Conservation (phyloP, 2,329 filamentous ascomycete genomes). For the Acarospora socialis region DNA sequence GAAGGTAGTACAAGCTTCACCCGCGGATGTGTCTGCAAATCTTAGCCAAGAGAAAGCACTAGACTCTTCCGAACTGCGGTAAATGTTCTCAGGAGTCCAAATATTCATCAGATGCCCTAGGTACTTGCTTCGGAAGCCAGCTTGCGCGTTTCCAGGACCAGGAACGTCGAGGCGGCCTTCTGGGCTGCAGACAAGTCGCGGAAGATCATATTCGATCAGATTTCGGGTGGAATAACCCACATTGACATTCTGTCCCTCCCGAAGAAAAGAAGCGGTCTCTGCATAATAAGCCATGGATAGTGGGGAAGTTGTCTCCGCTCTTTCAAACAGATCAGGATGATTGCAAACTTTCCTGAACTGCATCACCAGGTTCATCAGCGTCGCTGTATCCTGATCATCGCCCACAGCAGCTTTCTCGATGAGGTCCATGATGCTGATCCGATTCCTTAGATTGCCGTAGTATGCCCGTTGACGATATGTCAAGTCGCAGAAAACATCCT, state of each 20-base stretch:
- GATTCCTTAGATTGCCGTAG: conserved; percentile 83
- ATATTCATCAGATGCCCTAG: conserved; percentile 77
- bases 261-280: conserved; percentile 87
- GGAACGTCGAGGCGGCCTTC: conserved; percentile 62
- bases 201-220: conserved; percentile 70
- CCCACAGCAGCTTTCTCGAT: conserved; percentile 93
- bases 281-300: conserved; percentile 76
- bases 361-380: conserved; percentile 98
- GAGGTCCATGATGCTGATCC: conserved; percentile 96
- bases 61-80: conserved; percentile 43
- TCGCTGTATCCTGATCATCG: conserved; percentile 87
- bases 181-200: conserved; percentile 67
- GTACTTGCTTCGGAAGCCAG: conserved; percentile 68
- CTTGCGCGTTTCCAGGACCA: conserved; percentile 55
- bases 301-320: conserved; percentile 79
- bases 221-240: conserved; percentile 82
- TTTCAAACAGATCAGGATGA: conserved; percentile 91
- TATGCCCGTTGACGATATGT: conserved; percentile 92
- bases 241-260: conserved; percentile 66
- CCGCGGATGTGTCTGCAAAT: conserved; percentile 63
- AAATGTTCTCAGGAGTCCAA: conserved; percentile 69
- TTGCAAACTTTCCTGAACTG: conserved; percentile 99
- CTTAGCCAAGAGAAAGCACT: conserved; percentile 78
- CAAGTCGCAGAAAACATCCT: conserved; percentile 90
- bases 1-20: conserved; percentile 56